A percentile compares a stretch with the other conserved stretches of the same genome.
Evolutionary conservation across 768 basidiomycete species (phyloP).

Genomic region (Trametes maxima): DNA sequence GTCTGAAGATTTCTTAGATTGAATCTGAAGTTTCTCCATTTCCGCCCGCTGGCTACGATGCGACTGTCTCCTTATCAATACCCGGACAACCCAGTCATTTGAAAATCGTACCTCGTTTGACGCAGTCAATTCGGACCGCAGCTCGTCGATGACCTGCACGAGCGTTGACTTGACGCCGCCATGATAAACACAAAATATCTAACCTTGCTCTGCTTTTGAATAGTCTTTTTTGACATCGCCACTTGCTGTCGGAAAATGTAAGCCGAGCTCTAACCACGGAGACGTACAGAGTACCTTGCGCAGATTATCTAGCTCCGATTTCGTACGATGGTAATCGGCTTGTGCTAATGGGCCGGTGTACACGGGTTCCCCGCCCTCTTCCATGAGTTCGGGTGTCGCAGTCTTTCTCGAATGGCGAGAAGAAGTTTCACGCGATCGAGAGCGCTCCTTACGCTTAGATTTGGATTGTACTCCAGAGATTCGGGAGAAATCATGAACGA

Average conservation of each 20-base stretch:
- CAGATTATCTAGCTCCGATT: constrained; percentile 30
- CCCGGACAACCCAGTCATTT: not conserved
- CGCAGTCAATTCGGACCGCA: constrained; percentile 26
- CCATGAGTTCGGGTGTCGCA: constrained; percentile 32
- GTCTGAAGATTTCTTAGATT: constrained; percentile 57
- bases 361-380: constrained; percentile 29
- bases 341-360: constrained; percentile 16
- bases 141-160: constrained; percentile 31
- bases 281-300: constrained; percentile 25
- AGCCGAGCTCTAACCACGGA: not conserved
- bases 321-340: constrained; percentile 27
- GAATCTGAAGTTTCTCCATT: constrained; percentile 57
- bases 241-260: constrained; percentile 20
- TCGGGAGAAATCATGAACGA: constrained; percentile 26
- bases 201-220: constrained; percentile 32
- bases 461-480: not conserved
- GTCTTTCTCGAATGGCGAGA: constrained; percentile 28
- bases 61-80: constrained; percentile 19
- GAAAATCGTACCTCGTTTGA: constrained; percentile 24
- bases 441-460: constrained; percentile 37
- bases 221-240: constrained; percentile 28
- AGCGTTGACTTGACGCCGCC: too few relatives aligned
- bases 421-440: constrained; percentile 39
- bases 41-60: constrained; percentile 42
- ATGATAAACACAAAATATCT: not conserved